phyloP scores from a whole-genome alignment of 2,329 filamentous ascomycete genomes.

The Alternaria novae-zelandiae region DNA sequence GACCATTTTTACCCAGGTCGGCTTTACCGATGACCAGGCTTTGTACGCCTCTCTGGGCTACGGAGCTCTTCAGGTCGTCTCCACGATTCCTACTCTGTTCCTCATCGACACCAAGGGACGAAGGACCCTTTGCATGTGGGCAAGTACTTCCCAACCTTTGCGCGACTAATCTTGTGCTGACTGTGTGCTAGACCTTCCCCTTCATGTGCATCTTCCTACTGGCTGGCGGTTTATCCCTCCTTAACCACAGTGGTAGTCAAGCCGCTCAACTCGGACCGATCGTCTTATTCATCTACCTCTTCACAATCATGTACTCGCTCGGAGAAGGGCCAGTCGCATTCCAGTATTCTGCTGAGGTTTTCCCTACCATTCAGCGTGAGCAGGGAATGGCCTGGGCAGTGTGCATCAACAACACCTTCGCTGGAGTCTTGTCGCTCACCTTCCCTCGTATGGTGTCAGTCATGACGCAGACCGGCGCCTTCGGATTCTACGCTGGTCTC shows the following conservation, averaged over 20 bases:
- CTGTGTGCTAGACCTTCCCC: slow-evolving; percentile 35
- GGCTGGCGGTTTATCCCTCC: slow-evolving; percentile 44
- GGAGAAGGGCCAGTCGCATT: slow-evolving; percentile 60
- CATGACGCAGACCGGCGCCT: slow-evolving; percentile 49
- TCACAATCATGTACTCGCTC: slow-evolving; percentile 42
- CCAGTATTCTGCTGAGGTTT: slow-evolving; percentile 49
- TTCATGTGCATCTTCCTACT: slow-evolving; percentile 47
- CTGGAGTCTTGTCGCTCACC: slow-evolving; percentile 45
- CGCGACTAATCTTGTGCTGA: not conserved
- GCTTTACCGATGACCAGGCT: slow-evolving; percentile 35
- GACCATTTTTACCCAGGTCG: slow-evolving; percentile 67
- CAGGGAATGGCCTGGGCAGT: slow-evolving; percentile 52
- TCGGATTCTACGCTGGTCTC: slow-evolving; percentile 51
- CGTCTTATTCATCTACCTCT: slow-evolving; percentile 33
- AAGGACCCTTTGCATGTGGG: slow-evolving; percentile 37
- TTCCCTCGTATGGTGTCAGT: slow-evolving; percentile 49
- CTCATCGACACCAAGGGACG: slow-evolving; percentile 50
- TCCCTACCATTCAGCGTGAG: slow-evolving; percentile 49
- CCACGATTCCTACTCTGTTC: slow-evolving; percentile 47
- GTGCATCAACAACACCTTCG: slow-evolving; percentile 54
- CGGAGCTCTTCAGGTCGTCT: slow-evolving; percentile 45
- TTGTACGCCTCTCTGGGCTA: slow-evolving; percentile 48
- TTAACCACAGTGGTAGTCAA: slow-evolving; percentile 27
- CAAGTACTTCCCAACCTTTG: not conserved
- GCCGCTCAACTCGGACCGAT: slow-evolving; percentile 43